These are phyloP conservation scores for Phytophthora litchii DNA, from an alignment of 352 stramenopile species.

Conservation along the genomic window DNA sequence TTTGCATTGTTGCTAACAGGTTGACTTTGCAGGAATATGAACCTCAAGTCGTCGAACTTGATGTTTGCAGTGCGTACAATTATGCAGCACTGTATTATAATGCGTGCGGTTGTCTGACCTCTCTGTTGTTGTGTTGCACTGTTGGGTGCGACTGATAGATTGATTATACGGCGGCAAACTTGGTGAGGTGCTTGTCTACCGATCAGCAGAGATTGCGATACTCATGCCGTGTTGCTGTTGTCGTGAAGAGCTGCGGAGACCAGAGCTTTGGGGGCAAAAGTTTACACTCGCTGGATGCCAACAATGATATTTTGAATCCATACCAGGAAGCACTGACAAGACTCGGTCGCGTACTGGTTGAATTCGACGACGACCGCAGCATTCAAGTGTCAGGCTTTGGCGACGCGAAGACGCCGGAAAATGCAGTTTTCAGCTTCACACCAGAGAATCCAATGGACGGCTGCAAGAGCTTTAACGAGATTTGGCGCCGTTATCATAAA, in stretches of 20 bases:
- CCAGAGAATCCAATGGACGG: conserved; percentile 40
- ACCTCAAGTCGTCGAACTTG: conserved; percentile 72
- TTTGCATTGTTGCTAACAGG: background rate
- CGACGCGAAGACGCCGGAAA: conserved; percentile 51
- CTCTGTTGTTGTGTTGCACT: conserved; percentile 4
- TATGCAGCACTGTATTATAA: background rate
- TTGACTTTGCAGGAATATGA: conserved; percentile 32
- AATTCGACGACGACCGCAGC: conserved; percentile 83
- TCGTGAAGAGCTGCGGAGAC: conserved; percentile 38
- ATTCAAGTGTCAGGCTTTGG: conserved; percentile 80
- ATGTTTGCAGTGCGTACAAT: conserved; percentile 51
- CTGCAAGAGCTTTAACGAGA: conserved; percentile 62
- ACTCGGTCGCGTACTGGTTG: conserved; percentile 67
- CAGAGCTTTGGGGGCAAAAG: conserved; percentile 60
- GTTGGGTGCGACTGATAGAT: conserved; percentile 31
- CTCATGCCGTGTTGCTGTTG: conserved; percentile 27
- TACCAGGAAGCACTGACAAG: conserved; percentile 51
- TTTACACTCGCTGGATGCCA: conserved; percentile 66
- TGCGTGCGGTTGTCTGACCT: background rate
- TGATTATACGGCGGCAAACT: conserved; percentile 77
- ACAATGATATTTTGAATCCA: conserved; percentile 48
- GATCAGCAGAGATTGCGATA: background rate
- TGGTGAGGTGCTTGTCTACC: conserved; percentile 20
- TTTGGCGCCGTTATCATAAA: conserved; percentile 64
- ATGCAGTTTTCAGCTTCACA: conserved; percentile 51